Conservation (phyloP, 768 basidiomycete genomes). For the Suillus decipiens region DNA sequence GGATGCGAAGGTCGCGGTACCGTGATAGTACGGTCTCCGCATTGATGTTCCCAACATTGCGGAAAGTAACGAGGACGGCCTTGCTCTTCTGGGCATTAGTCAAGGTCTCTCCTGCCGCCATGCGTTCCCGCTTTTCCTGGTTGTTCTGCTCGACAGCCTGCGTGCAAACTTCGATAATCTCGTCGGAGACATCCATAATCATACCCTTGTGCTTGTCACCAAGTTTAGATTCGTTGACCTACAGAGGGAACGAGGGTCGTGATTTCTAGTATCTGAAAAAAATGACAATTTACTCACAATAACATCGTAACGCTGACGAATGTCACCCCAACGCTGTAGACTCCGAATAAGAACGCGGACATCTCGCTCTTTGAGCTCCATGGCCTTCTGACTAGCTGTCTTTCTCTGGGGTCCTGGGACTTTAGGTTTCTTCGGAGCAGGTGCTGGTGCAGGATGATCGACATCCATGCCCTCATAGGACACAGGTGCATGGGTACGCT, state of each 20-base stretch:
- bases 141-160: conserved; percentile 85
- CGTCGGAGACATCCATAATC: conserved; percentile 89
- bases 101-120: conserved; percentile 84
- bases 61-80: conserved; percentile 90
- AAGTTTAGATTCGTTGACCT: conserved; percentile 90
- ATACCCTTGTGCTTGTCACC: conserved; percentile 92
- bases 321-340: conserved; percentile 97
- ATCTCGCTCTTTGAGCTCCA: conserved; percentile 97
- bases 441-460: conserved; percentile 62
- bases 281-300: conserved; percentile 62
- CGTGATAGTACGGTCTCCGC: conserved; percentile 95
- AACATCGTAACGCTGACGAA: conserved; percentile 88
- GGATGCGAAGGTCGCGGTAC: conserved; percentile 82
- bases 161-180: conserved; percentile 84
- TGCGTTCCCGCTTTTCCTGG: conserved; percentile 71
- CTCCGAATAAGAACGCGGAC: conserved; percentile 94
- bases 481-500: conserved; percentile 82
- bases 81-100: conserved; percentile 96
- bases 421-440: conserved; percentile 76
- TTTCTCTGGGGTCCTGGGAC: conserved; percentile 75
- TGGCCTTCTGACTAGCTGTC: conserved; percentile 89
- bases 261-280: neutral
- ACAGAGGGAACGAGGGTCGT: conserved; percentile 12
- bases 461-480: conserved; percentile 96
- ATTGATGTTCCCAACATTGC: conserved; percentile 91